These are phyloP conservation scores for Aquilaria agallochum DNA, from an alignment of 441 rosid species.

Conservation along the genomic window DNA sequence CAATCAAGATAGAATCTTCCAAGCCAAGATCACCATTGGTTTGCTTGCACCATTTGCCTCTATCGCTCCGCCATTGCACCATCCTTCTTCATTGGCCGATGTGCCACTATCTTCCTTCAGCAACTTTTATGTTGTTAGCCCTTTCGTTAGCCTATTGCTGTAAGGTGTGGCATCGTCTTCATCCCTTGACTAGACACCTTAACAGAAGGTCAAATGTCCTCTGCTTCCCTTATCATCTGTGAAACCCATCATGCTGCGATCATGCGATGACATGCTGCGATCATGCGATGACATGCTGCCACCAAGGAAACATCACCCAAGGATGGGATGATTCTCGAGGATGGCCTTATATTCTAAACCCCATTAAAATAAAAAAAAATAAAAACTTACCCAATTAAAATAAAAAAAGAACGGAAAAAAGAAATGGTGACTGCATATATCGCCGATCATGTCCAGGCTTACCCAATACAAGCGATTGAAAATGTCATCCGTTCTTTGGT, in stretches of 20 bases:
- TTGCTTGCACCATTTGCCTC: not conserved
- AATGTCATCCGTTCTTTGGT: too few relatives aligned
- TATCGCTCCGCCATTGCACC: slow-evolving; percentile 16
- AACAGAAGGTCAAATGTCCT: slow-evolving; percentile 66
- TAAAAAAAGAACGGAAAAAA: too few relatives aligned
- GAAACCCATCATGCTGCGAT: slow-evolving; percentile 58
- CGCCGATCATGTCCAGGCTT: too few relatives aligned
- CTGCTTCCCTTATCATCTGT: slow-evolving; percentile 78
- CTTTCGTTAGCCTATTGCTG: slow-evolving; percentile 62
- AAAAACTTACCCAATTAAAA: too few relatives aligned
- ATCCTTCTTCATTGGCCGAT: slow-evolving; percentile 7
- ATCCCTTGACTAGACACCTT: slow-evolving; percentile 62
- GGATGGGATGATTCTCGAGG: slow-evolving; percentile 46
- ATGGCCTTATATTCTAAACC: slow-evolving; percentile 69
- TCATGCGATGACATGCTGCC: slow-evolving; percentile 31
- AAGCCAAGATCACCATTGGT: too few relatives aligned
- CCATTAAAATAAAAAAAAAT: slow-evolving; percentile 25
- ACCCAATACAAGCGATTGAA: too few relatives aligned
- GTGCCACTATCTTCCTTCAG: slow-evolving; percentile 23
- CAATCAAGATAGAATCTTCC: too few relatives aligned
- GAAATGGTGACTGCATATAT: too few relatives aligned
- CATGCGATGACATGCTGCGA: slow-evolving; percentile 31
- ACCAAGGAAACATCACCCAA: slow-evolving; percentile 22
- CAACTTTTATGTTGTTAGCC: slow-evolving; percentile 49
- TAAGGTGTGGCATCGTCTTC: slow-evolving; percentile 54